phyloP scores from a whole-genome alignment of 1,284 basidiomycete species.

The Spongiforma sp. region DNA sequence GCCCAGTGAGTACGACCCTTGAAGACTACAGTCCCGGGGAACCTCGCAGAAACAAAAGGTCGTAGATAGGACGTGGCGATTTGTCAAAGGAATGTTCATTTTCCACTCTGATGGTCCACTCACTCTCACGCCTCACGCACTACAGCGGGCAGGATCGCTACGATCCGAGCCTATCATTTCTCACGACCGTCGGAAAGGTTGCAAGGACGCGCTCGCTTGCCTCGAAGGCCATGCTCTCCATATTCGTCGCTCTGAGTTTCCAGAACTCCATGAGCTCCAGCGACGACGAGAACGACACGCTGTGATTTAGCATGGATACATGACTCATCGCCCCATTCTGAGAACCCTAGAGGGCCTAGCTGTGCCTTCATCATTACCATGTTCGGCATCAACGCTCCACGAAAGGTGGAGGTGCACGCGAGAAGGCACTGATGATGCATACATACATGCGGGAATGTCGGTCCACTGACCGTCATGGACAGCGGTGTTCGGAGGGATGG shows the following conservation, averaged over 20 bases:
- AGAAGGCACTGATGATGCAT: no score
- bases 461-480: no score
- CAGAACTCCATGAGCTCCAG: slow-evolving; percentile 70
- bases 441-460: no score
- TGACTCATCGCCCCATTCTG: no score
- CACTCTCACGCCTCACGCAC: slow-evolving; percentile 4
- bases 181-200: slow-evolving; percentile 39
- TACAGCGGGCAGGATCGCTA: slow-evolving; percentile 8
- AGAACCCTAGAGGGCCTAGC: no score
- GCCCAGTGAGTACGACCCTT: slow-evolving; percentile 81
- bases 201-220: slow-evolving; percentile 60
- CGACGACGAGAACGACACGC: slow-evolving; percentile 61
- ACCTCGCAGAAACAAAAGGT: slow-evolving; percentile 81
- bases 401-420: no score
- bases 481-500: no score
- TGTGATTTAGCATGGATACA: no score
- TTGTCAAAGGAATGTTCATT: no score
- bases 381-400: no score
- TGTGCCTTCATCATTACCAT: no score
- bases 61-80: slow-evolving; percentile 84
- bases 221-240: slow-evolving; percentile 55
- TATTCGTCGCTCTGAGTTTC: slow-evolving; percentile 23
- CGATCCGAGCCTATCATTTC: slow-evolving; percentile 43
- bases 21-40: slow-evolving; percentile 63
- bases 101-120: no score